Percentiles rank a stretch among this genome's conserved stretches.
Evolutionary conservation across 371 early-diverging fungal genomes (phyloP).

Genomic region (Hamiltosporidium tvaerminnensis): DNA sequence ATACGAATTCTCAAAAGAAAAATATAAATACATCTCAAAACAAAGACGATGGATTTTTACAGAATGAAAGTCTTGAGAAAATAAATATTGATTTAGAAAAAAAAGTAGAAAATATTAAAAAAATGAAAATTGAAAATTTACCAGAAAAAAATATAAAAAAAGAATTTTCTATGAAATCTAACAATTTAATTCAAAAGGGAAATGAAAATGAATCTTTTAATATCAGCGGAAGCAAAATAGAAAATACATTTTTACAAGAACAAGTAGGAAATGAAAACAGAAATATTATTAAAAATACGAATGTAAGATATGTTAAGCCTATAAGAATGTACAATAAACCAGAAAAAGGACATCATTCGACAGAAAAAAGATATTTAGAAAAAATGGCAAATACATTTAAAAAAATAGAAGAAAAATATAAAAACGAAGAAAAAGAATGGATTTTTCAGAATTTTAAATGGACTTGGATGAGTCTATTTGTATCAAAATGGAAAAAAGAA

Average conservation of each 20-base stretch:
- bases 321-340: slow-evolving; percentile 9
- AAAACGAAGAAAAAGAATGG: slow-evolving; percentile 12
- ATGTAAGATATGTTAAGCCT: not conserved
- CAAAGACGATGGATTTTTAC: too few species aligned
- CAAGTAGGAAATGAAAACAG: not conserved
- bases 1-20: not conserved
- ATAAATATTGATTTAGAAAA: too few species aligned
- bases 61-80: too few species aligned
- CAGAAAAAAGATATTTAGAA: not conserved
- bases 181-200: not conserved
- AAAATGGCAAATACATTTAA: slow-evolving; percentile 13
- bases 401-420: slow-evolving; percentile 17
- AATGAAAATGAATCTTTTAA: not conserved
- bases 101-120: too few species aligned
- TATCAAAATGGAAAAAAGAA: slow-evolving; percentile 1
- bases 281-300: not conserved
- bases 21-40: not conserved
- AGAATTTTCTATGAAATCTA: not conserved
- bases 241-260: not conserved
- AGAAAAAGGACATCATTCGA: slow-evolving; percentile 16
- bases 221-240: not conserved
- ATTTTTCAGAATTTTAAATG: slow-evolving; percentile 39
- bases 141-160: not conserved
- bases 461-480: slow-evolving; percentile 33
- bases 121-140: too few species aligned